Base-by-base conservation (phyloP, 805 yeast genomes). In the Starmerella cellae region DNA sequence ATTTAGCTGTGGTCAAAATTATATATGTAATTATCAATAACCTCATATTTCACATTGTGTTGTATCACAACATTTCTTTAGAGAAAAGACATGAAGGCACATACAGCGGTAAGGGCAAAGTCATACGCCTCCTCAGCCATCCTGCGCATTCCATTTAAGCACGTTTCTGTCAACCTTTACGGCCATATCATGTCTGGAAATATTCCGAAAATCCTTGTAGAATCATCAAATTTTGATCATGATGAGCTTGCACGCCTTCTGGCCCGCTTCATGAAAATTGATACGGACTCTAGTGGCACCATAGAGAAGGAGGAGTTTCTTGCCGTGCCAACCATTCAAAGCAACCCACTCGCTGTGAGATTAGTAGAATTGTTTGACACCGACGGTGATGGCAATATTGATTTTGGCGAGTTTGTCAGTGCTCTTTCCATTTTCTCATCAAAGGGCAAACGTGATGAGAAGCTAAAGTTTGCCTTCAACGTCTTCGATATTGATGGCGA, bases 401-500 rank as follows among this genome's bases (percentile, higher is more conserved):
- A 93, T 58, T 91, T 91, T 62, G 87, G 84, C 58, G 99, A 91
- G 62, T 91, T 91, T 61, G 81, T 93, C 37, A 68, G 79, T 4
- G 93, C 88, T 2, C 66, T 84, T 36, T 80, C 94, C 2, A 85
- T 87, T 2, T 91, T 91, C 57, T 81, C 94, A 40, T 79, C 87
- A 3, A 78, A 82, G 55, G 82, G 94, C 1, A 72, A 77, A 20
- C 75, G 75, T 38, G 79, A 76, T 42, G 96, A 84, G 51, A 88
- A 85, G 61, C 69, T 88, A 45, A 69, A 68, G 56, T 91, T 93
- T 66, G 91, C 95, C 10, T 91, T 91, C 64, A 82, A 78, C 55
- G 84, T 91, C 17, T 91, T 91, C 58, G 99, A 91, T 58, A 84
- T 91, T 49, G 99, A 91, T 61, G 71, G 84, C 43, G 99, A 91